Evolutionary conservation across 192 early-diverging fungal species (phyloP), one percentile per base, ranked within the genome.

Genomic region (Physocladia obscura): DNA sequence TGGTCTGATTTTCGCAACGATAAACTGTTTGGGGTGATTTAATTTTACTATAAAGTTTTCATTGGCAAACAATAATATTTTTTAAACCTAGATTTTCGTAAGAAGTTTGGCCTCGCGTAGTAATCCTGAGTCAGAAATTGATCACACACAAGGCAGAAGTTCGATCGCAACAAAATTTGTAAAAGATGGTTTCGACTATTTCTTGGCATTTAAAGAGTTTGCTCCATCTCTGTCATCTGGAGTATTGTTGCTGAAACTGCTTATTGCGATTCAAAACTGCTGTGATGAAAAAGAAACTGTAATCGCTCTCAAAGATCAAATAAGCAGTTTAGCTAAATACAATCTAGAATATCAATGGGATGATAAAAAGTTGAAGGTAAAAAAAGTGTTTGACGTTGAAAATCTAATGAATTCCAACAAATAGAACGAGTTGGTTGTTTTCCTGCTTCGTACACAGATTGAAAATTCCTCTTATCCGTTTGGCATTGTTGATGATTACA

Each of bases 121-220:
- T 6, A 68, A 68, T 29, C 65, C 65, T 21, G 65, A 68, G 13
- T 36, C 51, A 4, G 65, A 50, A 17, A 19, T 52, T 21, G 15
- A 24, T 24, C 59, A 38, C 13, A 13, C 57, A 31, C 49, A 67
- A 54, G 29, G 31, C 24, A 31, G 29, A 24, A 27, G 54, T 36
- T 22, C 47, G 8, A 52, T 26, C 19, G 4, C 26, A 15, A 21
- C 57, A 19, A 68, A 68, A 30, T 37, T 44, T 57, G 21, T 26
- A 19, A n/a, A 38, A 11, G 65, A 68, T 37, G 5, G 27, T 15
- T 52, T 56, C 31, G 52, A 68, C 31, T 68, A 68, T 52, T 68
- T 68, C 29, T 24, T 56, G 15, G 65, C 65, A n/a, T 68, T 68
- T 29, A 68, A 68, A 27, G 35, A 68, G 4, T 57, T 57, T 31